A percentile compares a stretch with the other conserved stretches of the same genome.
These are phyloP conservation scores for Geotrichum reessii DNA, from an alignment of 1,139 yeast species.

Conservation along the genomic window DNA sequence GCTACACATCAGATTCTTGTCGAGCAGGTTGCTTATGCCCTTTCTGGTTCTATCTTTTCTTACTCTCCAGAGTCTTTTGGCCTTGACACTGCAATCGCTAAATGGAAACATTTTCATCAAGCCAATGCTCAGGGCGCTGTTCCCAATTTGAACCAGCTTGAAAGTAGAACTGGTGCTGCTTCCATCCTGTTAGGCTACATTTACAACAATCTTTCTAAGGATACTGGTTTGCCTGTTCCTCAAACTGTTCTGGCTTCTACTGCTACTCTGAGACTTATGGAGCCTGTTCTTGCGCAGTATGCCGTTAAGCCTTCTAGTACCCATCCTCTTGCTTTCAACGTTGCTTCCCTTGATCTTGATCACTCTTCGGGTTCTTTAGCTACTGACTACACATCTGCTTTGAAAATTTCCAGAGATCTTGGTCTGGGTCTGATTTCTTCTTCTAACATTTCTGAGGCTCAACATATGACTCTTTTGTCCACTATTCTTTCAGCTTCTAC, in stretches of 20 bases:
- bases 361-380: slow-evolving; percentile 47
- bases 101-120: slow-evolving; percentile 51
- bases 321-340: slow-evolving; percentile 53
- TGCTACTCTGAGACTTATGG: slow-evolving; percentile 62
- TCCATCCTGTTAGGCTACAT: slow-evolving; percentile 72
- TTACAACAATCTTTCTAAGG: slow-evolving; percentile 29
- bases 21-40: slow-evolving; percentile 59
- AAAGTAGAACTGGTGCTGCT: slow-evolving; percentile 82
- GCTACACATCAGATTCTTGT: slow-evolving; percentile 58
- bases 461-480: slow-evolving; percentile 61
- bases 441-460: slow-evolving; percentile 43
- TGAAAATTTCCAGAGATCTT: slow-evolving; percentile 57
- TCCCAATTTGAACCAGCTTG: slow-evolving; percentile 56
- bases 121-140: slow-evolving; percentile 51
- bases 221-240: slow-evolving; percentile 24
- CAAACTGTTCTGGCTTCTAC: slow-evolving; percentile 57
- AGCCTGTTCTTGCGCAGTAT: slow-evolving; percentile 46
- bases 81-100: slow-evolving; percentile 53
- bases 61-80: slow-evolving; percentile 61
- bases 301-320: slow-evolving; percentile 31
- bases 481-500: slow-evolving; percentile 56
- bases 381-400: slow-evolving; percentile 62
- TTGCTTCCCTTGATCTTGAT: slow-evolving; percentile 70
- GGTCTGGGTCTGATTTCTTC: slow-evolving; percentile 73
- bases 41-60: slow-evolving; percentile 61